Percentiles rank a stretch among this genome's conserved stretches.
These are phyloP conservation scores for Botrytis sinoallii DNA, from an alignment of 2,329 filamentous ascomycete species.

Conservation along the genomic window DNA sequence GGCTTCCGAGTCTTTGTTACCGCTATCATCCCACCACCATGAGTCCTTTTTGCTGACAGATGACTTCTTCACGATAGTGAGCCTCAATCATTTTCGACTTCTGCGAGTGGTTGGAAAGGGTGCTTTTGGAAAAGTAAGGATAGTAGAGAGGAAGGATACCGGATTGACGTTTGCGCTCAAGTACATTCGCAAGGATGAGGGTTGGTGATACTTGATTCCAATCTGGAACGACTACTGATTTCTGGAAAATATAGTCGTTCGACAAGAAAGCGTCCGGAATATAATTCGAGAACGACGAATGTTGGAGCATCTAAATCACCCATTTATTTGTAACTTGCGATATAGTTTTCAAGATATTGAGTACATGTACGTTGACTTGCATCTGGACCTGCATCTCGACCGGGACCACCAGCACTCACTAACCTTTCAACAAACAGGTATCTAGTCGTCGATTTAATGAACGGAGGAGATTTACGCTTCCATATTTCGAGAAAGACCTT, in stretches of 20 bases:
- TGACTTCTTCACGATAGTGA: slow-evolving; percentile 58
- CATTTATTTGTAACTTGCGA: slow-evolving; percentile 95
- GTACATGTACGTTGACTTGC: slow-evolving; percentile 70
- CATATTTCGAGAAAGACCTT: slow-evolving; percentile 98
- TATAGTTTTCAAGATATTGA: slow-evolving; percentile 99
- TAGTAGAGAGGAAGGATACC: slow-evolving; percentile 96
- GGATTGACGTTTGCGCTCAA: slow-evolving; percentile 92
- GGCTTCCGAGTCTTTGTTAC: background rate
- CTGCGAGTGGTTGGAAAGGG: slow-evolving; percentile 95
- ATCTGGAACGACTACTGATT: slow-evolving; percentile 24
- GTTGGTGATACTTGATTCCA: slow-evolving; percentile 47
- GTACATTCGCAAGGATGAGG: slow-evolving; percentile 98
- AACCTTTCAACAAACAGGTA: slow-evolving; percentile 51
- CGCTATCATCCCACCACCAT: background rate
- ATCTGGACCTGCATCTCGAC: background rate
- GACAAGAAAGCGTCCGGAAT: slow-evolving; percentile 95
- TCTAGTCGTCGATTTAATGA: slow-evolving; percentile 97
- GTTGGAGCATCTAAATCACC: slow-evolving; percentile 96
- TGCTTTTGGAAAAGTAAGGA: slow-evolving; percentile 97
- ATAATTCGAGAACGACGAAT: slow-evolving; percentile 97
- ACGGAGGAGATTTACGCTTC: slow-evolving; percentile 90
- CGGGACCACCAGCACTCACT: background rate
- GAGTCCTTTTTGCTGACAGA: slow-evolving; percentile 23
- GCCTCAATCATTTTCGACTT: slow-evolving; percentile 94
- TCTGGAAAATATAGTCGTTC: slow-evolving; percentile 65